Percentiles rank a stretch among this genome's conserved stretches.
phyloP scores from a whole-genome alignment of 345 rosid species.

The Citrus sinensis region DVS_A1.0 CM039161.1:16746501-16747000 shows the following conservation, averaged over 20 bases:
- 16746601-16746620: not conserved
- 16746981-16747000: not conserved
- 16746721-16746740: conserved; percentile 53
- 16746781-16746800: not conserved
- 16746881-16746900: not conserved
- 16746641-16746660: conserved; percentile 7
- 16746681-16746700: not conserved
- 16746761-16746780: conserved; percentile 46
- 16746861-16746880: not conserved
- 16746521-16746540: conserved; percentile 86
- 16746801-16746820: not conserved
- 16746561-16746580: conserved; percentile 93
- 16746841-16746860: conserved; percentile 5
- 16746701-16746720: conserved; percentile 44
- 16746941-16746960: not conserved
- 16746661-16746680: not conserved
- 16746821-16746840: not conserved
- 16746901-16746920: not conserved
- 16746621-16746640: conserved; percentile 10
- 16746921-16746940: not conserved
- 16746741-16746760: conserved; percentile 60
- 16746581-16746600: conserved; percentile 54
- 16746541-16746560: conserved; percentile 56
- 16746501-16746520: conserved; percentile 71
- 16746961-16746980: not conserved